A percentile compares a stretch with the other conserved stretches of the same genome.
Evolutionary conservation across 2,329 filamentous ascomycete species (phyloP).

Genomic region (Ceratocystis albifundus): DNA sequence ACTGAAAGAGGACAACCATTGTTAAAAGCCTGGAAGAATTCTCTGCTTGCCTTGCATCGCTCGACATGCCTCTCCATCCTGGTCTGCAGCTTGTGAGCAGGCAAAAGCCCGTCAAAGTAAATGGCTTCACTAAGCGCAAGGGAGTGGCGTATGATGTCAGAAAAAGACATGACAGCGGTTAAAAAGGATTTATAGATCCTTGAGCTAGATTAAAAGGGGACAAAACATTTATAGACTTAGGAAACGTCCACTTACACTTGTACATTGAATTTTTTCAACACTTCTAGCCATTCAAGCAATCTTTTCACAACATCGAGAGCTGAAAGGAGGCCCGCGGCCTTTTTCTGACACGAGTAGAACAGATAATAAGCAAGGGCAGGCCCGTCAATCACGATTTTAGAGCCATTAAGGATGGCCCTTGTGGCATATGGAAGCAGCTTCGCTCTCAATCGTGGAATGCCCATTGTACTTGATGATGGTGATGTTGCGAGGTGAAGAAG

Average conservation of each 20-base stretch:
- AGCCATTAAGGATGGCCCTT: constrained; percentile 33
- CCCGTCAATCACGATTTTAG: constrained; percentile 55
- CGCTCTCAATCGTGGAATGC: constrained; percentile 45
- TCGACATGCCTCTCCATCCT: constrained; percentile 42
- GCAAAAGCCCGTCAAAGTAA: constrained; percentile 78
- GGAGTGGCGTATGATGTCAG: background rate
- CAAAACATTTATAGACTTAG: background rate
- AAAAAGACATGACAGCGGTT: no score
- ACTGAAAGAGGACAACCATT: constrained; percentile 15
- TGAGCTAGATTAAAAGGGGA: constrained; percentile 18
- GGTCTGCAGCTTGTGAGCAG: constrained; percentile 50
- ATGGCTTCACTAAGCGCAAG: constrained; percentile 47
- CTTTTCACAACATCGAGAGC: constrained; percentile 44
- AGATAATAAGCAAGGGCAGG: constrained; percentile 59
- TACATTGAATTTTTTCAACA: constrained; percentile 44
- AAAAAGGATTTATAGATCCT: no score
- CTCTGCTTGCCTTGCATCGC: constrained; percentile 17
- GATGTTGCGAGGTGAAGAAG: background rate
- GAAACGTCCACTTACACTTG: constrained; percentile 44
- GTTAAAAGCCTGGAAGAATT: constrained; percentile 27
- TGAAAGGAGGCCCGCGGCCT: constrained; percentile 35
- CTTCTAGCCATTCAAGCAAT: constrained; percentile 51
- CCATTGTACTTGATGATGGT: constrained; percentile 35
- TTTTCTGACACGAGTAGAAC: background rate
- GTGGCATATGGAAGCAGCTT: constrained; percentile 44